Evolutionary conservation across 2,329 filamentous ascomycete genomes (phyloP).

Genomic region (Penicillium sp.): DNA sequence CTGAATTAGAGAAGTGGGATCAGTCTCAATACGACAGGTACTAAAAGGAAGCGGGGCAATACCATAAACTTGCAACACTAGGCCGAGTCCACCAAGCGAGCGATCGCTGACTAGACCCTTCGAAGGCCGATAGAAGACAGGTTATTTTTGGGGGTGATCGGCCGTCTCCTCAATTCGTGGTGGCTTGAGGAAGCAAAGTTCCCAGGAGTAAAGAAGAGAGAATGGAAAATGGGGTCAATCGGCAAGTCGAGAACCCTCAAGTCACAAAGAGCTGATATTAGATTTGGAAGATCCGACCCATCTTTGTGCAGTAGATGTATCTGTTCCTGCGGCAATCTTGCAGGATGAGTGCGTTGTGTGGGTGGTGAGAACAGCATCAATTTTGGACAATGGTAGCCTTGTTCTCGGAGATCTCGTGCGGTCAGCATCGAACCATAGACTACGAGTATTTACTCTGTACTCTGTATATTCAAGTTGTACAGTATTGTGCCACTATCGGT

Average conservation of each 20-base stretch:
- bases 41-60: conserved; percentile 13
- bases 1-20: conserved; percentile 12
- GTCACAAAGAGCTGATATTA: not conserved
- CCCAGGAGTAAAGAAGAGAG: not conserved
- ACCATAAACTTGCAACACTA: conserved; percentile 30
- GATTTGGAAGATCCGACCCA: conserved; percentile 1
- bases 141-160: conserved; percentile 24
- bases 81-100: conserved; percentile 17
- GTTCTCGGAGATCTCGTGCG: not conserved
- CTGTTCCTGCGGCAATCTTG: conserved; percentile 8
- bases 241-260: not conserved
- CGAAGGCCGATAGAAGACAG: conserved; percentile 11
- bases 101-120: conserved; percentile 24
- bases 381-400: too few relatives aligned
- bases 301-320: conserved; percentile 13
- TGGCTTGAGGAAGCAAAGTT: not conserved
- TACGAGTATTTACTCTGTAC: too few relatives aligned
- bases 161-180: not conserved
- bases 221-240: not conserved
- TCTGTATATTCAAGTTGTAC: too few relatives aligned
- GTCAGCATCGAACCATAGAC: too few relatives aligned
- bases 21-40: conserved; percentile 1
- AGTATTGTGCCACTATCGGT: not conserved
- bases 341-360: conserved; percentile 2
- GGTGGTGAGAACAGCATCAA: too few relatives aligned